Percentiles rank a stretch among this genome's conserved stretches.
These are phyloP conservation scores for Thielaviopsis cerberus DNA, from an alignment of 2,329 filamentous ascomycete genomes.

Conservation along the genomic window DNA sequence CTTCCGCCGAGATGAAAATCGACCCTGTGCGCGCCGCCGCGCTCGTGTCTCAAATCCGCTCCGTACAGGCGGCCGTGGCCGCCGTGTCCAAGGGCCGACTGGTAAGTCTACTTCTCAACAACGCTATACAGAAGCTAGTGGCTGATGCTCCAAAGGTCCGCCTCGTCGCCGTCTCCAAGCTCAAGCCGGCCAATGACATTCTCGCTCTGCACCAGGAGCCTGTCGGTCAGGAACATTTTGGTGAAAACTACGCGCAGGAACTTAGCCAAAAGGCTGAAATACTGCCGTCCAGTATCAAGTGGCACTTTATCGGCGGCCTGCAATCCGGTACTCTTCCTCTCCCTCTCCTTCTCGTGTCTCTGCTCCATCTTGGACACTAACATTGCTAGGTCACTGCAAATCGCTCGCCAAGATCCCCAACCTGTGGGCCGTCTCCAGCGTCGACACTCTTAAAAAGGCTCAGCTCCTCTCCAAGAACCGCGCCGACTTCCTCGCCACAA, in stretches of 20 bases:
- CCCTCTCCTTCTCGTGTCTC: slow-evolving; percentile 4
- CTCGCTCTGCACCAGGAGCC: slow-evolving; percentile 55
- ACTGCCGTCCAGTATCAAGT: slow-evolving; percentile 58
- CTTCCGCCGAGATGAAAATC: slow-evolving; percentile 36
- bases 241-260: slow-evolving; percentile 92
- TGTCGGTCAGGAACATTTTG: slow-evolving; percentile 54
- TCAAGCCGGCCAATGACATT: slow-evolving; percentile 85
- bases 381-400: slow-evolving; percentile 60
- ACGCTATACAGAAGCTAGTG: not conserved
- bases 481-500: slow-evolving; percentile 30
- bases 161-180: slow-evolving; percentile 85
- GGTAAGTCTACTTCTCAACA: slow-evolving; percentile 23
- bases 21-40: slow-evolving; percentile 41
- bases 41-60: slow-evolving; percentile 42
- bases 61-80: slow-evolving; percentile 39
- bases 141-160: slow-evolving; percentile 58
- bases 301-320: slow-evolving; percentile 93
- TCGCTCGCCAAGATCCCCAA: slow-evolving; percentile 71
- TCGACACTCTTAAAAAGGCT: slow-evolving; percentile 79
- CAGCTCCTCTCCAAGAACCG: slow-evolving; percentile 62
- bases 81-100: slow-evolving; percentile 33
- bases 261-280: slow-evolving; percentile 67
- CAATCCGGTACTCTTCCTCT: slow-evolving; percentile 41
- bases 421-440: slow-evolving; percentile 77
- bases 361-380: slow-evolving; percentile 3